Percentiles rank a stretch among this genome's conserved stretches.
Evolutionary conservation across 169 alveolate genomes (phyloP).

Genomic region (Cryptosporidium muris): DNA sequence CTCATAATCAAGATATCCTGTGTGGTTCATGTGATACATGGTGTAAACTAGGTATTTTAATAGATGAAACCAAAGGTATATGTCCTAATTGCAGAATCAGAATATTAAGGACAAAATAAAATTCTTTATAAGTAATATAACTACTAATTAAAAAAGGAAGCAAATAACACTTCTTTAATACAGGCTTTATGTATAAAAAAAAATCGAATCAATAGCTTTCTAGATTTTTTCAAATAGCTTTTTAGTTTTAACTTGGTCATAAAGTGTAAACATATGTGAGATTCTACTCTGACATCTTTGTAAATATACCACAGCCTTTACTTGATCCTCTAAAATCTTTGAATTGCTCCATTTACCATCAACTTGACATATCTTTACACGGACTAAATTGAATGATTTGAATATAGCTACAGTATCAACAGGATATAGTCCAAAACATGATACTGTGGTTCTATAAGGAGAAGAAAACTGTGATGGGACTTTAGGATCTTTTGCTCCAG

Average conservation of each 20-base stretch:
- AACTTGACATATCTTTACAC: conserved; percentile 28
- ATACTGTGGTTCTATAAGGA: conserved; percentile 46
- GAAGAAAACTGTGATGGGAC: conserved; percentile 13
- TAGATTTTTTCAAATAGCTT: conserved; percentile 16
- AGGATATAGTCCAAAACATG: conserved; percentile 67
- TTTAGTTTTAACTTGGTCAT: conserved; percentile 14
- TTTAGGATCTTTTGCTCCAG: conserved; percentile 31
- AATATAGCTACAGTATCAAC: conserved; percentile 44
- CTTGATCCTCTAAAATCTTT: conserved; percentile 32
- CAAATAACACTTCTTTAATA: neutral
- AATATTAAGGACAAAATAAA: conserved; percentile 35
- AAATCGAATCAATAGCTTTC: neutral
- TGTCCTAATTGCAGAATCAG: conserved; percentile 56
- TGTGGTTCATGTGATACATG: conserved; percentile 51
- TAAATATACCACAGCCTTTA: conserved; percentile 38
- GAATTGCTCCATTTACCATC: conserved; percentile 58
- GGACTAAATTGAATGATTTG: conserved; percentile 5
- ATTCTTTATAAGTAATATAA: too few relatives aligned
- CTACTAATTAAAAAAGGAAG: too few relatives aligned
- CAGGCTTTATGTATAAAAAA: neutral
- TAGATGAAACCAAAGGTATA: conserved; percentile 44
- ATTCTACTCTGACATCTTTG: conserved; percentile 63
- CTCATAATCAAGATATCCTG: conserved; percentile 60
- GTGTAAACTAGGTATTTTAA: conserved; percentile 22
- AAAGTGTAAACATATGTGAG: neutral